Conservation (phyloP, 2,329 filamentous ascomycete species). For the Cladobotryum protrusum region DNA sequence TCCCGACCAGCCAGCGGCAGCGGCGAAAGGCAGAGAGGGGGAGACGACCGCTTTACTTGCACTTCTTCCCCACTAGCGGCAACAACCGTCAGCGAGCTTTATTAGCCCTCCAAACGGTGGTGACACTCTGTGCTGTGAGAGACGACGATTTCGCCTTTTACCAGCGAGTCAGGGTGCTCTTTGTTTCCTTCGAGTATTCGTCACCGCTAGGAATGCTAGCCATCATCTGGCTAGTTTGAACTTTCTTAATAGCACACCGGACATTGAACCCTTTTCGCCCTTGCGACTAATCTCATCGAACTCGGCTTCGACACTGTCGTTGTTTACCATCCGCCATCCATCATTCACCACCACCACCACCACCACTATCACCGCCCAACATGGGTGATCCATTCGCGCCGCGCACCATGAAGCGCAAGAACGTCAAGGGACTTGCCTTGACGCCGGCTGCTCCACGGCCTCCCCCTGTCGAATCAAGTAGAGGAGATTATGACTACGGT, state of each 20-base stretch:
- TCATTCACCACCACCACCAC: not conserved
- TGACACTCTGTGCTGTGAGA: too few species aligned
- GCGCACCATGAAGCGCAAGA: conserved; percentile 96
- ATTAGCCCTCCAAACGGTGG: not conserved
- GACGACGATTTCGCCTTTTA: conserved; percentile 1
- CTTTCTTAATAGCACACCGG: too few species aligned
- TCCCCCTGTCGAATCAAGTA: conserved; percentile 64
- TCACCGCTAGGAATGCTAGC: conserved; percentile 16
- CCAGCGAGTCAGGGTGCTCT: too few species aligned
- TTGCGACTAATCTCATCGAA: not conserved
- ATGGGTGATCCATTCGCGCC: conserved; percentile 60
- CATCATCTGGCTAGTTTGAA: conserved; percentile 15
- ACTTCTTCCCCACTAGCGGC: not conserved
- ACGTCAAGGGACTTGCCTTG: conserved; percentile 91
- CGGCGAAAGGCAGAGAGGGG: too few species aligned
- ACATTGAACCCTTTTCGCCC: not conserved
- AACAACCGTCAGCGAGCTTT: not conserved
- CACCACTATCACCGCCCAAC: conserved; percentile 17
- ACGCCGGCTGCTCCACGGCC: conserved; percentile 70
- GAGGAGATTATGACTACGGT: conserved; percentile 52
- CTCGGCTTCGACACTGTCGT: not conserved
- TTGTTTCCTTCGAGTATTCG: not conserved
- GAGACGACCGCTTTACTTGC: not conserved
- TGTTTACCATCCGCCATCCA: not conserved
- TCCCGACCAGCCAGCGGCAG: too few species aligned